Conservation (phyloP, 768 basidiomycete species). For the Pleurotus giganteus region DNA sequence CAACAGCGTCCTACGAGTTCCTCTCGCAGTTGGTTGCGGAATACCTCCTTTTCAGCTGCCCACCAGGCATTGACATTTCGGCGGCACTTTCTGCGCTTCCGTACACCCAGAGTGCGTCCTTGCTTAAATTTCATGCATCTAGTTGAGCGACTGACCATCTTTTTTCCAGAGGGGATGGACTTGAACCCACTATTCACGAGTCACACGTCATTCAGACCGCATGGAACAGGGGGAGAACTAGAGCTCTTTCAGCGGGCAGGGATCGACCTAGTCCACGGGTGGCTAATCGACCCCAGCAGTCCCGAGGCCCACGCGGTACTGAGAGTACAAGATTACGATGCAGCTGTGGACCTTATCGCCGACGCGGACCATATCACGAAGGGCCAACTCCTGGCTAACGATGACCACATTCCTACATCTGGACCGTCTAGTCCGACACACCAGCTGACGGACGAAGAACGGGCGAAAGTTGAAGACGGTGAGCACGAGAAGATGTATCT, state of each 20-base stretch:
- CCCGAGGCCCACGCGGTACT: constrained; percentile 54
- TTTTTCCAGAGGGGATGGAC: constrained; percentile 76
- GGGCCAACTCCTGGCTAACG: constrained; percentile 53
- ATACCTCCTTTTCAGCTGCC: constrained; percentile 60
- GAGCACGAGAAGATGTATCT: constrained; percentile 18
- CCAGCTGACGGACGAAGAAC: constrained; percentile 50
- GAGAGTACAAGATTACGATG: constrained; percentile 67
- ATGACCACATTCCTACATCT: constrained; percentile 20
- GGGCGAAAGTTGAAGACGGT: constrained; percentile 72
- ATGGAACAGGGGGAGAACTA: constrained; percentile 70
- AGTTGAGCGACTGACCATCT: background rate
- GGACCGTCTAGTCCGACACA: constrained; percentile 23
- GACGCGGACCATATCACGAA: constrained; percentile 75
- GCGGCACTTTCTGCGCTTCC: constrained; percentile 78
- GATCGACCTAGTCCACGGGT: constrained; percentile 84
- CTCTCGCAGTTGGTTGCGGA: constrained; percentile 83
- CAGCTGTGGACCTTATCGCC: constrained; percentile 69
- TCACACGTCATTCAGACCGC: constrained; percentile 64
- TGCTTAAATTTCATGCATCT: background rate
- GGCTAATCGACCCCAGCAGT: constrained; percentile 75
- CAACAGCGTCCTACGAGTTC: constrained; percentile 78
- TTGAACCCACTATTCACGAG: constrained; percentile 83
- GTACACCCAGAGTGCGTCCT: constrained; percentile 64
- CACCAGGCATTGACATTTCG: constrained; percentile 58
- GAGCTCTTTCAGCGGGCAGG: constrained; percentile 82